A percentile compares a stretch with the other conserved stretches of the same genome.
phyloP scores from a whole-genome alignment of 495 filamentous ascomycete genomes.

The Pyrenula massariospora region DNA sequence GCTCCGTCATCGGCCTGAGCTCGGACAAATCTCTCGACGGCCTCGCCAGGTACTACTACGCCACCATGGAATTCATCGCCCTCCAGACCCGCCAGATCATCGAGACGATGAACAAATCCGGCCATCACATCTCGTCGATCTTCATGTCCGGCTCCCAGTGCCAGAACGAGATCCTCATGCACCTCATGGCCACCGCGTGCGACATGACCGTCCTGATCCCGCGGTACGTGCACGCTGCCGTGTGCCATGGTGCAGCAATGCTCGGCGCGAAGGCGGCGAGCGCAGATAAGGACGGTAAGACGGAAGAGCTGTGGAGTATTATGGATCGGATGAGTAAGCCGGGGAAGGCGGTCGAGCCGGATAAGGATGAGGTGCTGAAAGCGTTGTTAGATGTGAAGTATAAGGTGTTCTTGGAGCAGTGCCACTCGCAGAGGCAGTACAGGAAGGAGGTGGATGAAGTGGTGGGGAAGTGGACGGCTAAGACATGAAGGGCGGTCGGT shows the following conservation, averaged over 20 bases:
- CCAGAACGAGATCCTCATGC: conserved; percentile 85
- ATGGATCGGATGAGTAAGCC: conserved; percentile 97
- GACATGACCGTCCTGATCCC: conserved; percentile 87
- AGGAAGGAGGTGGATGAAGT: conserved; percentile 53
- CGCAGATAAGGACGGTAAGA: conserved; percentile 58
- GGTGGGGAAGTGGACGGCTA: background rate
- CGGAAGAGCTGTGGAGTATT: conserved; percentile 83
- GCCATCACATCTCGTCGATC: conserved; percentile 77
- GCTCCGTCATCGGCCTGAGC: conserved; percentile 73
- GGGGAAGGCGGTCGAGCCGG: conserved; percentile 69
- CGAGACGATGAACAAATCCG: conserved; percentile 76
- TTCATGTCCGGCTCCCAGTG: conserved; percentile 98
- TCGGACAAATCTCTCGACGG: conserved; percentile 76
- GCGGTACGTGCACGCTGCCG: conserved; percentile 86
- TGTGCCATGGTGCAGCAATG: conserved; percentile 95
- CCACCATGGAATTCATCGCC: conserved; percentile 92
- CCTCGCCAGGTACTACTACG: conserved; percentile 85
- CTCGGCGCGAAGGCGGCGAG: conserved; percentile 90
- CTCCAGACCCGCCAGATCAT: conserved; percentile 93
- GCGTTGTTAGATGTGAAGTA: conserved; percentile 78
- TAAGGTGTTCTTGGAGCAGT: conserved; percentile 51
- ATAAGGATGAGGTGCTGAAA: conserved; percentile 57
- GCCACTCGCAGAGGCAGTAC: conserved; percentile 52
- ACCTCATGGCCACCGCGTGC: conserved; percentile 80
- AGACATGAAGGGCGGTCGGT: too few relatives aligned